These are phyloP conservation scores for Vanrija humicola DNA, from an alignment of 1,284 basidiomycete species.

Conservation along the genomic window DNA sequence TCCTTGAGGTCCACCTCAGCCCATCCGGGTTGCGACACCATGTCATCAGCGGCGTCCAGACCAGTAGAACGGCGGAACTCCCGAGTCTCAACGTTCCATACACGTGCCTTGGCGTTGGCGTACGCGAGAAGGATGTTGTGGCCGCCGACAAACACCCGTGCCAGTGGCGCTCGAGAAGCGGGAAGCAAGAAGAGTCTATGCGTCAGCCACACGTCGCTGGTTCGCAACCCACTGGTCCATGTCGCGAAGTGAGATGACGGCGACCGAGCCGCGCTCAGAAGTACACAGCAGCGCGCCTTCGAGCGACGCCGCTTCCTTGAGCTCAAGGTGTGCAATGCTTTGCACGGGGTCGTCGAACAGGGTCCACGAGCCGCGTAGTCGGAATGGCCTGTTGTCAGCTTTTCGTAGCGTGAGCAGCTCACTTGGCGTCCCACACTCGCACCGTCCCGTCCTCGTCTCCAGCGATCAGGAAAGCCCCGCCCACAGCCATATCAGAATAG, in stretches of 20 bases:
- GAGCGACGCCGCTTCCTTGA: conserved; percentile 55
- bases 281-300: conserved; percentile 69
- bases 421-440: conserved; percentile 40
- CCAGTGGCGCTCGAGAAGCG: conserved; percentile 64
- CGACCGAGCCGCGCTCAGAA: conserved; percentile 74
- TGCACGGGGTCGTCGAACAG: conserved; percentile 52
- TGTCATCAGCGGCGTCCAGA: conserved; percentile 68
- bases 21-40: conserved; percentile 69
- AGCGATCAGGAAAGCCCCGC: conserved; percentile 24
- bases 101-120: conserved; percentile 66
- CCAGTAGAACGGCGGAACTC: conserved; percentile 83
- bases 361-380: conserved; percentile 32
- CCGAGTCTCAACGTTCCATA: conserved; percentile 82
- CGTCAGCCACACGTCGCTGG: conserved; percentile 10
- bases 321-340: conserved; percentile 22
- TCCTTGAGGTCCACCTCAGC: conserved; percentile 55
- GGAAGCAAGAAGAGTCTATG: conserved; percentile 70
- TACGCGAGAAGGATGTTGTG: conserved; percentile 76
- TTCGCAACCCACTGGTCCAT: conserved; percentile 63
- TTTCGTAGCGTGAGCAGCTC: not conserved
- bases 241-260: conserved; percentile 68
- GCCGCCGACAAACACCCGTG: conserved; percentile 62
- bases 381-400: conserved; percentile 19
- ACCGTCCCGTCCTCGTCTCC: conserved; percentile 46
- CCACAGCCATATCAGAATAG: not conserved